These are phyloP conservation scores for Syncephalastrum sp. DNA, from an alignment of 371 early-diverging fungal genomes.

Conservation along the genomic window DNA sequence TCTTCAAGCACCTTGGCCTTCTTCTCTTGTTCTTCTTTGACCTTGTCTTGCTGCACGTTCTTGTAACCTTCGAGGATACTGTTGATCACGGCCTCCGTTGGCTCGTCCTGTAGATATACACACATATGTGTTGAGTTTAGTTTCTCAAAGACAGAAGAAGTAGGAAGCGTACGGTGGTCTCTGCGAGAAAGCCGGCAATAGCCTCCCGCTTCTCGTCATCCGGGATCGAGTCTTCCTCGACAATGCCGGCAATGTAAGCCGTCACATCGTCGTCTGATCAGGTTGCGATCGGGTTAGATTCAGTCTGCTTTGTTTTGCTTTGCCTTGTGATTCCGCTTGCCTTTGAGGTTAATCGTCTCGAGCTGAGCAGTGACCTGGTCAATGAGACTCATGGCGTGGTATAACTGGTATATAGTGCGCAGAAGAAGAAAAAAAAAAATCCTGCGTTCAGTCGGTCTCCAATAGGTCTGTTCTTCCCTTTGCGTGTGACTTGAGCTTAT, in stretches of 20 bases:
- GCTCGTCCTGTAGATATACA: constrained; percentile 27
- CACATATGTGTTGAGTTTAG: neutral
- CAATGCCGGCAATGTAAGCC: constrained; percentile 57
- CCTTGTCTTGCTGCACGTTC: constrained; percentile 30
- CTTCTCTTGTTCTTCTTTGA: constrained; percentile 35
- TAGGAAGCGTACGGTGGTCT: constrained; percentile 38
- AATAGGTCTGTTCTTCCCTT: no score
- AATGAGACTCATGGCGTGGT: neutral
- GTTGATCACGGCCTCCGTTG: constrained; percentile 36
- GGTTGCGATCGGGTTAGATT: no score
- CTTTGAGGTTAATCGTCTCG: constrained; percentile 1
- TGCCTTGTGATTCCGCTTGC: neutral
- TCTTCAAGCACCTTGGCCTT: constrained; percentile 35
- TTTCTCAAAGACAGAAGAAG: neutral
- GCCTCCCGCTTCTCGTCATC: constrained; percentile 59
- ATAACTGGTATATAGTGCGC: no score
- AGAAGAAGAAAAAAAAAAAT: no score
- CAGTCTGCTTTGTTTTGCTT: no score
- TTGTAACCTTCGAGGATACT: constrained; percentile 37
- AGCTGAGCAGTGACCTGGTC: constrained; percentile 1
- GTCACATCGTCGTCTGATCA: constrained; percentile 46
- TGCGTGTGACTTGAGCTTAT: no score
- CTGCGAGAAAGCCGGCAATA: constrained; percentile 52
- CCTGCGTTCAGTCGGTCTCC: no score
- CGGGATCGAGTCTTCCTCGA: constrained; percentile 53